A percentile compares a stretch with the other conserved stretches of the same genome.
phyloP scores from a whole-genome alignment of 352 stramenopile species.

The Phytophthora crassamura region DNA sequence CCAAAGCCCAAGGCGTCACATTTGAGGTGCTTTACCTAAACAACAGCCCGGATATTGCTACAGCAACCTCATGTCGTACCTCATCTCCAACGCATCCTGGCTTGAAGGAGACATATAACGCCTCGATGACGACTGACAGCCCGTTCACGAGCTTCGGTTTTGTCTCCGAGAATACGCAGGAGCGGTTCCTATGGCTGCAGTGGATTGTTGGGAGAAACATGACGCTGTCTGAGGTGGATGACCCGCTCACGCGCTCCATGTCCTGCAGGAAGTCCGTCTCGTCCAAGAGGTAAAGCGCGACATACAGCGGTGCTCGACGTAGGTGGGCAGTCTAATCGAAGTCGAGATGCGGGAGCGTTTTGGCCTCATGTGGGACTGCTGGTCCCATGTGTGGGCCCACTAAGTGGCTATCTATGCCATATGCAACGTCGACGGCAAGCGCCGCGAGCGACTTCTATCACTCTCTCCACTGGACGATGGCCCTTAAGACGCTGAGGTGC shows the following conservation, averaged over 20 bases:
- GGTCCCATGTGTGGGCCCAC: conserved; percentile 3
- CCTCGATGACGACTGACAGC: no score
- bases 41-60: not conserved
- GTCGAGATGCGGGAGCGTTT: conserved; percentile 2
- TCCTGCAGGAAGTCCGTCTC: not conserved
- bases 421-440: not conserved
- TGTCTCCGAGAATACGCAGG: conserved; percentile 10
- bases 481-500: not conserved
- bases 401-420: conserved; percentile 9
- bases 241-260: conserved; percentile 11
- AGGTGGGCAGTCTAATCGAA: conserved; percentile 10
- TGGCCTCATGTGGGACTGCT: conserved; percentile 18
- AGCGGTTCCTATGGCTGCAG: conserved; percentile 19
- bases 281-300: conserved; percentile 8
- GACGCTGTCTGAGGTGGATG: conserved; percentile 19
- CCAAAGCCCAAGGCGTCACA: conserved; percentile 1
- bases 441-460: not conserved
- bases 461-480: conserved; percentile 10
- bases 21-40: not conserved
- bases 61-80: not conserved
- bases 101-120: not conserved
- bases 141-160: conserved; percentile 10
- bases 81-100: not conserved
- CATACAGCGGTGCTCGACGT: conserved; percentile 6
- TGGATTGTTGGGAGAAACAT: conserved; percentile 22